phyloP scores from a whole-genome alignment of 148 eudicot genomes.

The Polygonum maritimum region DNA sequence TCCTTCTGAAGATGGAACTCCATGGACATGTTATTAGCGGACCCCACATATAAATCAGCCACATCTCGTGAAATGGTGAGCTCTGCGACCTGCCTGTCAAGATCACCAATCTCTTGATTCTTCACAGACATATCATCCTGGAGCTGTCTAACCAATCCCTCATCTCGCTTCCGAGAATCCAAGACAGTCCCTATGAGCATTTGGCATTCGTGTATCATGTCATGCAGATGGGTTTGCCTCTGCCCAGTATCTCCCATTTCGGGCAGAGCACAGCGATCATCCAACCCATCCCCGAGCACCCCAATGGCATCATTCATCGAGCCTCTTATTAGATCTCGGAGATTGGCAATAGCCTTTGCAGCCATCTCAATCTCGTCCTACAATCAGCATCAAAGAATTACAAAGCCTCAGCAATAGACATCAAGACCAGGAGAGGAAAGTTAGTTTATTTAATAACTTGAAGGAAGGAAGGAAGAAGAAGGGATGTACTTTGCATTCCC shows the following conservation, averaged over 20 bases:
- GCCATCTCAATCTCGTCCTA: slow-evolving; percentile 70
- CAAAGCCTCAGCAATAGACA: neutral
- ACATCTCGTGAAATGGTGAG: slow-evolving; percentile 42
- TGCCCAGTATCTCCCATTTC: slow-evolving; percentile 24
- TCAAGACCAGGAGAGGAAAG: neutral
- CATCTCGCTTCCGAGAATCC: slow-evolving; percentile 24
- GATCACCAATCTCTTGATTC: slow-evolving; percentile 50
- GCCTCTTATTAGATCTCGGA: slow-evolving; percentile 49
- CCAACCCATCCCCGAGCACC: slow-evolving; percentile 19
- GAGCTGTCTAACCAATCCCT: slow-evolving; percentile 30
- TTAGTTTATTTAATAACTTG: too few relatives aligned
- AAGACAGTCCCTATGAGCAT: slow-evolving; percentile 33
- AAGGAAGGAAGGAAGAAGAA: neutral
- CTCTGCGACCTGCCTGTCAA: slow-evolving; percentile 47
- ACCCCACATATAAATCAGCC: slow-evolving; percentile 34
- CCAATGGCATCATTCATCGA: slow-evolving; percentile 28
- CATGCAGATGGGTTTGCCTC: slow-evolving; percentile 32
- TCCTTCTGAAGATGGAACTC: slow-evolving; percentile 46
- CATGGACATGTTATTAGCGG: slow-evolving; percentile 27
- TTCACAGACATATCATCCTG: slow-evolving; percentile 21
- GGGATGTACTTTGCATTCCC: slow-evolving; percentile 23
- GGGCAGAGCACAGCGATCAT: slow-evolving; percentile 15
- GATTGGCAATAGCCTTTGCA: slow-evolving; percentile 41
- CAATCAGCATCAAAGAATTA: slow-evolving; percentile 11
- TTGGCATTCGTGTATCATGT: slow-evolving; percentile 63